Evolutionary conservation across 441 rosid genomes (phyloP).

Genomic region (Eutrema salsugineum): DNA sequence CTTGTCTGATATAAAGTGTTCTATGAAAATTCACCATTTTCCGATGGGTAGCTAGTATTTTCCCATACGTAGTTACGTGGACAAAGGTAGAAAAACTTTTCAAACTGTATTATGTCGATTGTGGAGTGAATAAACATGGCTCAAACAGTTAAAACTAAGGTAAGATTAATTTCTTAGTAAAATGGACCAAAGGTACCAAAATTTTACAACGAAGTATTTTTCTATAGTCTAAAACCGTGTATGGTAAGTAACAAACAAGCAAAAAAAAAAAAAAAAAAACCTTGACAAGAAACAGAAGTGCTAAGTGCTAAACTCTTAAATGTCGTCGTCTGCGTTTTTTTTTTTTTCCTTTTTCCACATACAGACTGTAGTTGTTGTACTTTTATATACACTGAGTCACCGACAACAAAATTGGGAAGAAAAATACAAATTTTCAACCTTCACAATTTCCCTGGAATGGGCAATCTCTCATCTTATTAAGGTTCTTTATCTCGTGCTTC

Average conservation of each 20-base stretch:
- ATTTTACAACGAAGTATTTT: slow-evolving; percentile 8
- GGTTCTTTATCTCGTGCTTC: slow-evolving; percentile 55
- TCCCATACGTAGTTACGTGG: too few species aligned
- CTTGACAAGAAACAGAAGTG: background rate
- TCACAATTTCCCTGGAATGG: background rate
- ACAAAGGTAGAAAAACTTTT: background rate
- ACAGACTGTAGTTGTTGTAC: background rate
- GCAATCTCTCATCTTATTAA: background rate
- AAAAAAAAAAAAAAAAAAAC: background rate
- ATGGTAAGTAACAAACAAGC: background rate
- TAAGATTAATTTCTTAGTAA: background rate
- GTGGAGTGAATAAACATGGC: background rate
- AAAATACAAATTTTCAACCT: background rate
- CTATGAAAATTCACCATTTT: too few species aligned
- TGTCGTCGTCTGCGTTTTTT: background rate
- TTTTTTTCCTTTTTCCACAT: background rate
- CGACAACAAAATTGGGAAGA: slow-evolving; percentile 3
- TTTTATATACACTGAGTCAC: slow-evolving; percentile 8
- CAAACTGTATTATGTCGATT: too few species aligned
- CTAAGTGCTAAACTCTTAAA: background rate
- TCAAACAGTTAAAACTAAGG: background rate
- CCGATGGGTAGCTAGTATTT: too few species aligned
- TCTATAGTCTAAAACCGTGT: slow-evolving; percentile 4
- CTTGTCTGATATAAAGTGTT: background rate
- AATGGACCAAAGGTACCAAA: background rate